Percentiles rank a stretch among this genome's conserved stretches.
Conservation (phyloP, 177 flowering plant genomes). For the Vitis hybrid region DNA sequence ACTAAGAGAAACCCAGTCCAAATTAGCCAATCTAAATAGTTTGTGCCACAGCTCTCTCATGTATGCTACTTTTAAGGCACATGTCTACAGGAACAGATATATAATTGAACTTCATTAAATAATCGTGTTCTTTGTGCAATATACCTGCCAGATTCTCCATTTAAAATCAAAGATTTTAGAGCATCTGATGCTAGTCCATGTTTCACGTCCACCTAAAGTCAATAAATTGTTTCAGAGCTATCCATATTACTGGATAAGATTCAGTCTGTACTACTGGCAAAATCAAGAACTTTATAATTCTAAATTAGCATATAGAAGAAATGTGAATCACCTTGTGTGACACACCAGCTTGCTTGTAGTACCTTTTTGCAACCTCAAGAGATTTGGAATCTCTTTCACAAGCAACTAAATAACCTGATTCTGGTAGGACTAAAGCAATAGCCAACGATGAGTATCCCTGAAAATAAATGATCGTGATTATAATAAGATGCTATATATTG, state of each 20-base stretch:
- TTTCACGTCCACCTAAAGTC: slow-evolving; percentile 59
- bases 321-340: slow-evolving; percentile 63
- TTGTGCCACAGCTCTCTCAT: not conserved
- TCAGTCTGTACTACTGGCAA: not conserved
- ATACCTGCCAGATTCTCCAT: slow-evolving; percentile 83
- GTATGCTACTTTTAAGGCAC: not conserved
- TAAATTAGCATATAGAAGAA: not conserved
- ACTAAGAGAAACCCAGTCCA: no score
- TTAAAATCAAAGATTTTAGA: slow-evolving; percentile 52
- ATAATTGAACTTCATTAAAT: no score
- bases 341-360: slow-evolving; percentile 79
- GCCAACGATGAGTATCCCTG: slow-evolving; percentile 97
- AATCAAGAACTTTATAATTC: not conserved
- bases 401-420: slow-evolving; percentile 77
- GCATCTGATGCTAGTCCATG: slow-evolving; percentile 78
- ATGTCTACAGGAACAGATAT: not conserved
- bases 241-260: not conserved
- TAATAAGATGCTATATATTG: not conserved
- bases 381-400: slow-evolving; percentile 81
- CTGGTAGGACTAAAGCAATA: slow-evolving; percentile 80
- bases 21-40: no score
- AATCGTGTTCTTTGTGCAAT: not conserved
- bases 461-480: slow-evolving; percentile 4
- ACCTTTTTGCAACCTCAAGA: slow-evolving; percentile 78
- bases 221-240: not conserved